A percentile compares a stretch with the other conserved stretches of the same genome.
Conservation (phyloP, 2,329 filamentous ascomycete genomes). For the Apiospora sp. region DNA sequence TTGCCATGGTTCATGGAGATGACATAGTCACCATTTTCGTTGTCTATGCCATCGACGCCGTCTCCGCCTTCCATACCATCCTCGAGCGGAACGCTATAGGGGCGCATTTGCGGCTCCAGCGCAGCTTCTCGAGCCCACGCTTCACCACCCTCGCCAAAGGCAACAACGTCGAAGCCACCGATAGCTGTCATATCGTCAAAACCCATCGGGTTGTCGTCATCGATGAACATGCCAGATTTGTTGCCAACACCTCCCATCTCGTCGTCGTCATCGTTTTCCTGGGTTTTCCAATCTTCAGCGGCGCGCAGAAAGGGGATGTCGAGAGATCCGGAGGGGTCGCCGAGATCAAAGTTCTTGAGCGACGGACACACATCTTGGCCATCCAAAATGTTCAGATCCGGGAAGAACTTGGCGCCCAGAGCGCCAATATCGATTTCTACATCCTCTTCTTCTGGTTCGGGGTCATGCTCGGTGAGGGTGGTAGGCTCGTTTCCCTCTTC, state of each 20-base stretch:
- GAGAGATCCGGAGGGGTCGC: conserved; percentile 82
- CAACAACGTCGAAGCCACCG: conserved; percentile 76
- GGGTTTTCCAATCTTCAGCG: conserved; percentile 82
- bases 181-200: conserved; percentile 82
- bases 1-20: conserved; percentile 78
- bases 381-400: conserved; percentile 78
- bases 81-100: conserved; percentile 70
- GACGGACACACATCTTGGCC: conserved; percentile 94
- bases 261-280: conserved; percentile 68
- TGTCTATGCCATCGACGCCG: conserved; percentile 62
- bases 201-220: conserved; percentile 83
- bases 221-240: conserved; percentile 82
- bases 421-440: conserved; percentile 80
- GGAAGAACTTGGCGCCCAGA: conserved; percentile 84
- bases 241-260: conserved; percentile 64
- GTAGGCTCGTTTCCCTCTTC: conserved; percentile 48
- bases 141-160: conserved; percentile 95
- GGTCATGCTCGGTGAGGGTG: conserved; percentile 50
- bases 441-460: conserved; percentile 60
- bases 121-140: conserved; percentile 93
- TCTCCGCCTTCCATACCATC: conserved; percentile 62
- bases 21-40: conserved; percentile 75
- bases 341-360: conserved; percentile 91
- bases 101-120: conserved; percentile 83
- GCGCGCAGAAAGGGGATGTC: conserved; percentile 94